Evolutionary conservation across 2,329 filamentous ascomycete genomes (phyloP), one percentile per base, ranked within the genome.

Genomic region (Herpotrichia juniperi): DNA sequence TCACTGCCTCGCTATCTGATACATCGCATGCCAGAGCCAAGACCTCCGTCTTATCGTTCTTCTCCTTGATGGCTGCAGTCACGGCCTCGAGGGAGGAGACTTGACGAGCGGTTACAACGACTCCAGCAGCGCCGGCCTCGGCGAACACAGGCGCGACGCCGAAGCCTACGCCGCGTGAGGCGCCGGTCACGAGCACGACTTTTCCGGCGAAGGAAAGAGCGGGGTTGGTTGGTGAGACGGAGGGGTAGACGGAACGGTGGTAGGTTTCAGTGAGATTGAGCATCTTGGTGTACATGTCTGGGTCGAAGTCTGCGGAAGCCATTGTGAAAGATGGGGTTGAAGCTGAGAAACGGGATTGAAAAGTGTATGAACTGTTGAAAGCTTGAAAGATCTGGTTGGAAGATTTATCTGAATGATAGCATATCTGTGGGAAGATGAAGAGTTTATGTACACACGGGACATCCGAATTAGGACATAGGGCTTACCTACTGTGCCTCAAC

Each of bases 81-180:
- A 45, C 46, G 2, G 59, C 52, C 1, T 71, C 52, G 14, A 79
- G 66, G 1, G 62, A 61, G 5, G 62, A 58, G 0, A 57, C 28
- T 2, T 71, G 72, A 6, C 79, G 76, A 7, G 71, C 76, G 1
- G 74, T 51, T 32, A 83, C 64, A 9, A 75, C 70, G 22, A 81
- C 64, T 1, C 58, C 63, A 2, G 65, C 46, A 7, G 77, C 75
- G 0, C 69, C 68, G 0, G 80, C 80, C 6, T n/a, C 31, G 9
- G 73, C 69, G 56, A 80, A 73, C 6, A 56, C 51, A n/a, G 31
- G 25, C 9, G 63, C 64, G 12, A 61, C 67, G 11, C 47, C 56
- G 26, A 24, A 25, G 4, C 72, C 71, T 14, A 75, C 64, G 8
- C 67, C 65, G 9, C 42, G 46, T 11, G 53, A 59, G 26, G 59